Percentiles rank a stretch among this genome's conserved stretches.
Evolutionary conservation across 2,329 filamentous ascomycete genomes (phyloP).

Genomic region (Fusarium sp.): DNA sequence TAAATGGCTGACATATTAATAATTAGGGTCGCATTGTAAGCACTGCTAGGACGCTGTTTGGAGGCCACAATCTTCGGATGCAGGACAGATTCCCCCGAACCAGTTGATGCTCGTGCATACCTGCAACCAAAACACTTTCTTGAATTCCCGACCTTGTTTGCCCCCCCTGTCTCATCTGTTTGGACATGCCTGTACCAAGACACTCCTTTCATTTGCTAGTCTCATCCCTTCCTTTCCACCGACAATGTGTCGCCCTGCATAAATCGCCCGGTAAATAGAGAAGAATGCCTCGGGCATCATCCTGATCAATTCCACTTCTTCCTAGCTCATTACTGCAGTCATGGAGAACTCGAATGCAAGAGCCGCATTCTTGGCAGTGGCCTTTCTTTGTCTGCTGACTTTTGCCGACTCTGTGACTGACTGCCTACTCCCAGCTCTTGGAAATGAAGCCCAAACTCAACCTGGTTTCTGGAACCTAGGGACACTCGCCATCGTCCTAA

Average conservation of each 20-base stretch:
- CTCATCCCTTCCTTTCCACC: background rate
- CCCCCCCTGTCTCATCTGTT: too few species aligned
- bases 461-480: background rate
- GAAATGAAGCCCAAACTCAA: background rate
- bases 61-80: too few species aligned
- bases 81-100: too few species aligned
- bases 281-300: background rate
- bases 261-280: background rate
- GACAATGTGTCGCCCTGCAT: fast-evolving
- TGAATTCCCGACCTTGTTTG: too few species aligned
- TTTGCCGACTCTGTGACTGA: background rate
- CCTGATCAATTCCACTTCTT: background rate
- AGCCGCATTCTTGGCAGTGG: background rate
- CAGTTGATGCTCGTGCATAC: too few species aligned
- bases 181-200: too few species aligned
- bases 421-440: background rate
- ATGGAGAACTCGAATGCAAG: background rate
- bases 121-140: too few species aligned
- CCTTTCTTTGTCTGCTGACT: background rate
- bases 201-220: too few species aligned
- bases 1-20: too few species aligned
- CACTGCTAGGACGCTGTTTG: too few species aligned
- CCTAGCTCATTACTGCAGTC: background rate
- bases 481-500: background rate
- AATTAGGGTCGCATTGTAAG: too few species aligned